phyloP scores from a whole-genome alignment of 2,329 filamentous ascomycete genomes.

The Capronia coronata region DNA sequence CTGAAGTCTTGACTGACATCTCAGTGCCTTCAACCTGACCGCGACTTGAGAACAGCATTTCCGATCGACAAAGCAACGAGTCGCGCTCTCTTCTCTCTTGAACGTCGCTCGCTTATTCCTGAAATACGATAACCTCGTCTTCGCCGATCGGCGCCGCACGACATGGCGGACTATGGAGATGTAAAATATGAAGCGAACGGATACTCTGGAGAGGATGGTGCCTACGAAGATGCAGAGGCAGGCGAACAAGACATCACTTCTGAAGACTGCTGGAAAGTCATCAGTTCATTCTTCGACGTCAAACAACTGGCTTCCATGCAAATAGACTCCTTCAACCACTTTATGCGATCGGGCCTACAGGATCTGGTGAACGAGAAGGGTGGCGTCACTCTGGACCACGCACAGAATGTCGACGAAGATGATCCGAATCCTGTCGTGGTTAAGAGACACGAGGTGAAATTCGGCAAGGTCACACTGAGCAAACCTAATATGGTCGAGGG shows the following conservation, averaged over 20 bases:
- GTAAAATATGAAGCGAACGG: slow-evolving; percentile 22
- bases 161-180: slow-evolving; percentile 53
- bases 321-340: slow-evolving; percentile 97
- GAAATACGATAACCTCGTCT: no score
- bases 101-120: background rate
- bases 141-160: slow-evolving; percentile 1
- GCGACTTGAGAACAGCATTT: slow-evolving; percentile 6
- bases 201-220: slow-evolving; percentile 61
- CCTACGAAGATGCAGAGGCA: slow-evolving; percentile 60
- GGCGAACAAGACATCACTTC: slow-evolving; percentile 70
- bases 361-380: slow-evolving; percentile 90
- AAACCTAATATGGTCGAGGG: slow-evolving; percentile 88
- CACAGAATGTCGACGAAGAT: slow-evolving; percentile 67
- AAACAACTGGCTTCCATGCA: slow-evolving; percentile 97
- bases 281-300: slow-evolving; percentile 90
- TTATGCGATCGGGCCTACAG: slow-evolving; percentile 88
- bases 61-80: slow-evolving; percentile 3
- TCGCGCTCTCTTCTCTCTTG: background rate
- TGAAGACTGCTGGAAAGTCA: slow-evolving; percentile 98
- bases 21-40: slow-evolving; percentile 19
- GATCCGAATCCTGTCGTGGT: slow-evolving; percentile 71
- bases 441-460: slow-evolving; percentile 90
- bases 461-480: slow-evolving; percentile 82
- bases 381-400: slow-evolving; percentile 86
- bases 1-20: slow-evolving; percentile 27